phyloP scores from a whole-genome alignment of 2,329 filamentous ascomycete species.

The Fusarium albosuccineum region DNA sequence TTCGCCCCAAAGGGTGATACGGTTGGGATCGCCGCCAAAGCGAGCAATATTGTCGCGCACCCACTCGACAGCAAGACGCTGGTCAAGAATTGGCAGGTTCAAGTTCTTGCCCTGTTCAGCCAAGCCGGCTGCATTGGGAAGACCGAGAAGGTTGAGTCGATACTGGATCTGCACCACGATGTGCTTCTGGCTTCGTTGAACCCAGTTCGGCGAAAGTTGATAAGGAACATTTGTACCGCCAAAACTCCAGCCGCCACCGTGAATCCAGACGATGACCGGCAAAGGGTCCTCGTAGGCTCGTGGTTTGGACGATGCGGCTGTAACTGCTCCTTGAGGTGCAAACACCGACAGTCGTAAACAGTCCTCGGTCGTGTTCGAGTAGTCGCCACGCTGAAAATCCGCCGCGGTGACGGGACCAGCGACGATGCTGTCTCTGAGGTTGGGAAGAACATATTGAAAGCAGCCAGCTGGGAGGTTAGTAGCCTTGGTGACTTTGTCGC shows the following conservation, averaged over 20 bases:
- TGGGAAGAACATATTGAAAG: conserved; percentile 26
- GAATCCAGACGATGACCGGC: conserved; percentile 35
- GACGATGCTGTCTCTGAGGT: conserved; percentile 20
- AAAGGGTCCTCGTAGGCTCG: neutral
- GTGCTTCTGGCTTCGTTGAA: conserved; percentile 34
- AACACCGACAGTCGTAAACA: conserved; percentile 35
- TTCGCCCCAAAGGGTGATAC: conserved; percentile 38
- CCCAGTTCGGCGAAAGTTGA: conserved; percentile 30
- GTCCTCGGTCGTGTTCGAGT: conserved; percentile 36
- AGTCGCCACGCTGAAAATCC: conserved; percentile 32
- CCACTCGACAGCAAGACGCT: conserved; percentile 40
- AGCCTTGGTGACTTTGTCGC: neutral
- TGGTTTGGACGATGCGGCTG: accelerated
- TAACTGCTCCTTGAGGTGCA: conserved; percentile 4
- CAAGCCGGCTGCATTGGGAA: conserved; percentile 26
- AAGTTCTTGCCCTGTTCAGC: conserved; percentile 13
- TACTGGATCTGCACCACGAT: conserved; percentile 38
- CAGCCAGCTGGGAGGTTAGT: conserved; percentile 26
- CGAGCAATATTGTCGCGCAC: conserved; percentile 32
- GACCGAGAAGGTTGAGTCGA: conserved; percentile 30
- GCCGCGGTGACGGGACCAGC: conserved; percentile 14
- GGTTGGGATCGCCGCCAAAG: conserved; percentile 34
- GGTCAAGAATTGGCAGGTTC: conserved; percentile 35
- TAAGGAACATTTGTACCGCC: conserved; percentile 30
- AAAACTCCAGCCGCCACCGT: conserved; percentile 22